Evolutionary conservation across 2,329 filamentous ascomycete species (phyloP), one percentile per base, ranked within the genome.

Genomic region (Trichoderma harzianum): DNA sequence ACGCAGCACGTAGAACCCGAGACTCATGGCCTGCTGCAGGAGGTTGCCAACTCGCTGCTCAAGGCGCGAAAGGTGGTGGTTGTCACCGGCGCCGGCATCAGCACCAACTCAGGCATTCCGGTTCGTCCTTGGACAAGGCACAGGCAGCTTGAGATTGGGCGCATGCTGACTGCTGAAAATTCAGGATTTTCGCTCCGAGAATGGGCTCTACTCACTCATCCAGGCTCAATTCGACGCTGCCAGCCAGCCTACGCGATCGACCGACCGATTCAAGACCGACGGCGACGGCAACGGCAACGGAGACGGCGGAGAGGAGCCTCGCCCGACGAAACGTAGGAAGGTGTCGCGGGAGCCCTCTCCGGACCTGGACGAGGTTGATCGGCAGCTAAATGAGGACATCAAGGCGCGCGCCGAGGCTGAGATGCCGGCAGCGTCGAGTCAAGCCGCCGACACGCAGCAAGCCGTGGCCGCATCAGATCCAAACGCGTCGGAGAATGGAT

Each of bases 41-140:
- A 87, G 36, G 88, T 93, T 74, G 91, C 91, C 76, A 87, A 92
- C 77, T 81, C 84, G 4, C 82, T 93, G 58, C 86, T 87, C 74
- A 90, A 89, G 78, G 87, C 91, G 12, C 88, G 86, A 73, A 93
- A 92, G 78, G 86, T 92, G n/a, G 86, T 93, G 10, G 88, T 93
- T 24, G 84, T 93, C 36, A 93, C 91, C 0, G 91, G 91, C 64
- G 91, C 91, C 63, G 91, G 91, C 67, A 93, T 93, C 78, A 92
- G 90, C 78, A 93, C 91, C 65, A 93, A 92, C 78, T 92, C 90
- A 74, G 91, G 91, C 70, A 93, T 93, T 78, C 91, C 91, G 65
- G 91, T 93, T 83, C 73, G 80, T 70, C 39, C 79, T 67, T 39
- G 6, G 21, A 58, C 72, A 21, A 66, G 43, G 36, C 61, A n/a